These are phyloP conservation scores for Aspergillus transmontanensis DNA, from an alignment of 2,329 filamentous ascomycete species.

Conservation along the genomic window DNA sequence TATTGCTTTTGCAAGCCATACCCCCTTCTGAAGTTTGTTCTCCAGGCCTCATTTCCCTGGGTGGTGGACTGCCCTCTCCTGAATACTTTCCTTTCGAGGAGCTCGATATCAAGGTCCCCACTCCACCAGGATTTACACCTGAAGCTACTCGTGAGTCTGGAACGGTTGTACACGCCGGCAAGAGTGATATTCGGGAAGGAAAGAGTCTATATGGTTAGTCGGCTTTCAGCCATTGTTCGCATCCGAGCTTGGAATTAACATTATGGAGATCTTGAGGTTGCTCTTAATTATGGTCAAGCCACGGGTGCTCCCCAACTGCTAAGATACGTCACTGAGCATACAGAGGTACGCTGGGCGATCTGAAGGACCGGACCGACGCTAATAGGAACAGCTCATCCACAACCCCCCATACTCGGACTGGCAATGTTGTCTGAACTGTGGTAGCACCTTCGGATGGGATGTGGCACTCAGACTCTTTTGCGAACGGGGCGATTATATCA, in stretches of 20 bases:
- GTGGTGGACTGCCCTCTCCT: slow-evolving; percentile 84
- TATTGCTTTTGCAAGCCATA: background rate
- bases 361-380: slow-evolving; percentile 1
- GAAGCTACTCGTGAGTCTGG: slow-evolving; percentile 64
- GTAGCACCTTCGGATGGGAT: slow-evolving; percentile 84
- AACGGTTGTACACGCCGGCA: slow-evolving; percentile 68
- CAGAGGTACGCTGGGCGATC: slow-evolving; percentile 58
- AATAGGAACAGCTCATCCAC: slow-evolving; percentile 64
- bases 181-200: slow-evolving; percentile 75
- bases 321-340: slow-evolving; percentile 91
- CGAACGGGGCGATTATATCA: slow-evolving; percentile 71
- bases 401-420: slow-evolving; percentile 88
- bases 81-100: slow-evolving; percentile 92
- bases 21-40: background rate
- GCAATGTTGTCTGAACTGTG: slow-evolving; percentile 79
- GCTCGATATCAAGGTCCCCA: slow-evolving; percentile 73
- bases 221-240: background rate
- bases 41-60: slow-evolving; percentile 79
- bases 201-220: slow-evolving; percentile 55
- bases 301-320: slow-evolving; percentile 83
- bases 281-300: slow-evolving; percentile 91
- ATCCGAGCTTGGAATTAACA: background rate
- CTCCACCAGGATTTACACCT: slow-evolving; percentile 70
- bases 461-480: slow-evolving; percentile 82
- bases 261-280: slow-evolving; percentile 73